phyloP scores from a whole-genome alignment of 2,329 filamentous ascomycete genomes.

The Lasiodiplodia theobromae region DNA sequence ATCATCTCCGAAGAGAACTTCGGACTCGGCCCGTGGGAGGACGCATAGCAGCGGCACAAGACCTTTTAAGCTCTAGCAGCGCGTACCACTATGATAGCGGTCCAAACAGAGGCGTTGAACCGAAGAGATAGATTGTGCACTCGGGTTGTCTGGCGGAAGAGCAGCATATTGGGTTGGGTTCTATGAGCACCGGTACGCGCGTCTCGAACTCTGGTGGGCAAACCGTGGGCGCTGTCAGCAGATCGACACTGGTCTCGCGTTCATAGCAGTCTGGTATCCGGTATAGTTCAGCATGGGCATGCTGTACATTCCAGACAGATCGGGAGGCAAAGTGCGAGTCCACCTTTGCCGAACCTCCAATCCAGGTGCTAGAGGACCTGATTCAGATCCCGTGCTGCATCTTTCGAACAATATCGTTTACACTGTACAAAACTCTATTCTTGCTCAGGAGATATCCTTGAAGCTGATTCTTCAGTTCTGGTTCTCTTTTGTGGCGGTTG shows the following conservation, averaged over 20 bases:
- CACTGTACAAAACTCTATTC: background rate
- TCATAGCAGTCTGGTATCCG: background rate
- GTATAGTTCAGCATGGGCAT: background rate
- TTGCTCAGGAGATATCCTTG: background rate
- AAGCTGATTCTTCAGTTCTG: background rate
- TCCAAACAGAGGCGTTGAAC: background rate
- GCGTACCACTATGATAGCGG: background rate
- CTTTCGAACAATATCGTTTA: background rate
- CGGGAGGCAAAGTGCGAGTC: background rate
- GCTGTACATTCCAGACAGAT: background rate
- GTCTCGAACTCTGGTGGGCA: background rate
- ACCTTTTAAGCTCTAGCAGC: background rate
- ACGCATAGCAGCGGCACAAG: conserved; percentile 12
- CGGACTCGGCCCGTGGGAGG: background rate
- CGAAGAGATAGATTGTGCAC: background rate
- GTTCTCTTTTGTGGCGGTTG: conserved; percentile 18
- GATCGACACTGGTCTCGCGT: background rate
- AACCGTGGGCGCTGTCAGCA: conserved; percentile 1
- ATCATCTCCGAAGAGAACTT: background rate
- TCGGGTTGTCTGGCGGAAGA: background rate
- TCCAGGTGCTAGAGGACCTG: background rate
- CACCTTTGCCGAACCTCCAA: background rate
- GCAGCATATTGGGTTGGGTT: background rate
- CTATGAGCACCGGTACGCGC: background rate
- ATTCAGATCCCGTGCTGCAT: background rate